Percentiles rank a stretch among this genome's conserved stretches.
phyloP scores from a whole-genome alignment of 2,329 filamentous ascomycete genomes.

The Aspergillus uvarum region DNA sequence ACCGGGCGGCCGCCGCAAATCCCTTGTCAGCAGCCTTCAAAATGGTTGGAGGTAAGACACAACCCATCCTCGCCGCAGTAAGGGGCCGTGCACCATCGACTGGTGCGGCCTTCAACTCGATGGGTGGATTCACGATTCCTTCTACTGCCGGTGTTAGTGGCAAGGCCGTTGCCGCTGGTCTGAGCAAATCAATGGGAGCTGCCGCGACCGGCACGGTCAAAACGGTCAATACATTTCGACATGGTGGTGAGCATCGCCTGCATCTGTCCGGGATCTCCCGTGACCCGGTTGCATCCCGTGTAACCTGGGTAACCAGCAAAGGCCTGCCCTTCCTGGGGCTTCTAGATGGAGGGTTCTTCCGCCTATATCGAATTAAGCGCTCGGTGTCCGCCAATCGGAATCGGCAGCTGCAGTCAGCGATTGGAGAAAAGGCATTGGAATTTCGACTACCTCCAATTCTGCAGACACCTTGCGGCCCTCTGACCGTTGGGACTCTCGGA shows the following conservation, averaged over 20 bases:
- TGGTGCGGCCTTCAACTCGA: conserved; percentile 44
- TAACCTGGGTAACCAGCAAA: conserved; percentile 48
- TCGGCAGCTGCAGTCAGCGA: conserved; percentile 54
- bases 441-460: conserved; percentile 65
- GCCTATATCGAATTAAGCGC: conserved; percentile 45
- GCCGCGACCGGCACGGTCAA: conserved; percentile 51
- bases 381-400: conserved; percentile 54
- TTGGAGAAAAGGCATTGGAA: conserved; percentile 62
- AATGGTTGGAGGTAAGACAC: conserved; percentile 60
- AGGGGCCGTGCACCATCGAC: conserved; percentile 53
- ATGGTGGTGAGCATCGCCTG: conserved; percentile 50
- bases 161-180: conserved; percentile 50
- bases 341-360: conserved; percentile 47
- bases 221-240: conserved; percentile 49
- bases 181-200: conserved; percentile 52
- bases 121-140: conserved; percentile 46
- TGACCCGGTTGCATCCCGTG: conserved; percentile 42
- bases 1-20: conserved; percentile 35
- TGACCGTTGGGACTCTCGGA: conserved; percentile 58
- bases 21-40: conserved; percentile 70
- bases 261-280: conserved; percentile 44
- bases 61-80: conserved; percentile 67
- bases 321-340: conserved; percentile 45
- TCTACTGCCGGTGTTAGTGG: conserved; percentile 49
- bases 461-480: conserved; percentile 58